Evolutionary conservation across 257 asterid genomes (phyloP).

Genomic region (Ilex aquifolium): DNA sequence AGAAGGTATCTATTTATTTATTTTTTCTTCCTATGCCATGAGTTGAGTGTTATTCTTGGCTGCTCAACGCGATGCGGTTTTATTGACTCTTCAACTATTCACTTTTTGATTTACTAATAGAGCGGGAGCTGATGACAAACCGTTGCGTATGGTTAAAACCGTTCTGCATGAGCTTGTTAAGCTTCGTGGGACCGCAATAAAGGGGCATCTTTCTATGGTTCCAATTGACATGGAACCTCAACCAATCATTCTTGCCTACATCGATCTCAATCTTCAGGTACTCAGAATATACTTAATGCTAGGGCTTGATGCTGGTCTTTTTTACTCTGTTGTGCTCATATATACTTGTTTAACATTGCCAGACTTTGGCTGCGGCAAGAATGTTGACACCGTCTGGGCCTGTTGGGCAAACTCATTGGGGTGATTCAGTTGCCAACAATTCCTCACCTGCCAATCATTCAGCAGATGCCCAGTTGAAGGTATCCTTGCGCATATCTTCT

Average conservation of each 20-base stretch:
- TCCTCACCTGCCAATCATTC: slow-evolving; percentile 81
- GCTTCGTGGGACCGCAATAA: slow-evolving; percentile 97
- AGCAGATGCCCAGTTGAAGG: slow-evolving; percentile 92
- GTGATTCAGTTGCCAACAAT: slow-evolving; percentile 73
- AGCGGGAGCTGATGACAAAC: slow-evolving; percentile 99
- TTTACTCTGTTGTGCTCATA: background rate
- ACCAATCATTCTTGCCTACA: slow-evolving; percentile 97
- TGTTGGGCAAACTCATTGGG: slow-evolving; percentile 95
- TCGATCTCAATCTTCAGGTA: slow-evolving; percentile 98
- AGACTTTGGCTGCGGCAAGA: slow-evolving; percentile 99
- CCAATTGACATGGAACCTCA: slow-evolving; percentile 97
- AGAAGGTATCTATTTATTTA: slow-evolving; percentile 51
- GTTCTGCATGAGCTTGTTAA: slow-evolving; percentile 98
- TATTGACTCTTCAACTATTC: slow-evolving; percentile 5
- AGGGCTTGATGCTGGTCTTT: background rate
- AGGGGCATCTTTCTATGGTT: slow-evolving; percentile 96
- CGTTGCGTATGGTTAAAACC: slow-evolving; percentile 98
- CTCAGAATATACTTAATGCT: slow-evolving; percentile 9
- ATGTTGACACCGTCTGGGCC: slow-evolving; percentile 96
- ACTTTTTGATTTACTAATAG: slow-evolving; percentile 30
- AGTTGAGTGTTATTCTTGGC: slow-evolving; percentile 5
- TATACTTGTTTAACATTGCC: slow-evolving; percentile 11
- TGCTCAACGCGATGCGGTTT: background rate
- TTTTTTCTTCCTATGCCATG: background rate
- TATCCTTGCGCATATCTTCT: slow-evolving; percentile 11